A percentile compares a stretch with the other conserved stretches of the same genome.
Evolutionary conservation across 139 green algal species (phyloP).

Genomic region (Pseudopediastrum boryanum): DNA sequence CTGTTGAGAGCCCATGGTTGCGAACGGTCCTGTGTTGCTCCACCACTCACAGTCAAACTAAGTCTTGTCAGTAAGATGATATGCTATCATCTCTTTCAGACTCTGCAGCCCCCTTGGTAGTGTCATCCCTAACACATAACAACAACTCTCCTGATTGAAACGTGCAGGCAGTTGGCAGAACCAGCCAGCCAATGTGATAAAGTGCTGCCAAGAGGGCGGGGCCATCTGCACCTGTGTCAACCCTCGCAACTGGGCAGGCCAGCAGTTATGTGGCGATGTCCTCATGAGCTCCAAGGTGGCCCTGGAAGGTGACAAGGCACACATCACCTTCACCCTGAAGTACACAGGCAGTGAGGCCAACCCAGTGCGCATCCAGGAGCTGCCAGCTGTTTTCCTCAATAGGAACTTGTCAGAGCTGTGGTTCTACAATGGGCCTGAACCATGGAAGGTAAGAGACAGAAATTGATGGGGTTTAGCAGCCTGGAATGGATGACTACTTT

Average conservation of each 20-base stretch:
- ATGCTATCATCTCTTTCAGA: too few species aligned
- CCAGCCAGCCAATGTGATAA: constrained; percentile 7
- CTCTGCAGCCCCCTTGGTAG: too few species aligned
- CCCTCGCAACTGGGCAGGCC: constrained; percentile 37
- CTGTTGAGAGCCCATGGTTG: too few species aligned
- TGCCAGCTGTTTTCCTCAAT: constrained; percentile 35
- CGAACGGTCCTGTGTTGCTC: too few species aligned
- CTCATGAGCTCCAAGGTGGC: constrained; percentile 12
- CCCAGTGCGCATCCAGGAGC: constrained; percentile 32
- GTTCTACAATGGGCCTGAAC: constrained; percentile 34
- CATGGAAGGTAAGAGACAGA: constrained; percentile 28
- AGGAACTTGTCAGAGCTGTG: constrained; percentile 17
- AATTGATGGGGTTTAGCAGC: not conserved
- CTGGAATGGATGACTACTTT: too few species aligned
- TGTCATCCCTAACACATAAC: too few species aligned
- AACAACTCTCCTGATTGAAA: too few species aligned
- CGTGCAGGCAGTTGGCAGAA: constrained; percentile 31
- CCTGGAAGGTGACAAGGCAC: constrained; percentile 3
- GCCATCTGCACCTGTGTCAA: constrained; percentile 11
- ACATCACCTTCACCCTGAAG: constrained; percentile 19
- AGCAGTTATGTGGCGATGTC: constrained; percentile 36
- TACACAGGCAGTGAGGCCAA: constrained; percentile 1
- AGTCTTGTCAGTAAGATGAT: too few species aligned
- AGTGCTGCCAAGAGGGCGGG: constrained; percentile 1
- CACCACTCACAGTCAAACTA: too few species aligned